Evolutionary conservation across 257 asterid genomes (phyloP).

Genomic region (Nicotiana attenuata): DNA sequence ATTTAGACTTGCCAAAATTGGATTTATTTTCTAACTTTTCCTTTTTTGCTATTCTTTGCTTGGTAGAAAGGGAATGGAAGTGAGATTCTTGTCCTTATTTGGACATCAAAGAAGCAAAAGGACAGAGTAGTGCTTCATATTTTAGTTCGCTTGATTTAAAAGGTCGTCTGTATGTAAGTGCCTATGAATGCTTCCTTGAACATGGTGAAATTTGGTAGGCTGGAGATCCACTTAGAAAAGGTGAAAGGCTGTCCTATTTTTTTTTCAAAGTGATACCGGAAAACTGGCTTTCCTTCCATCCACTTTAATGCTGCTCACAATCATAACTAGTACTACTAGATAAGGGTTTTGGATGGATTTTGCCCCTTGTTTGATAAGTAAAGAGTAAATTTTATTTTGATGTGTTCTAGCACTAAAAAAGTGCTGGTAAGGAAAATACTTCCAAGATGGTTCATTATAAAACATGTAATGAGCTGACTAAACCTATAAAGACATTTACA

Average conservation of each 20-base stretch:
- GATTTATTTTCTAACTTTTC: background rate
- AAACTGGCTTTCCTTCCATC: background rate
- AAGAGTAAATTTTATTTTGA: background rate
- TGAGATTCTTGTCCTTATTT: background rate
- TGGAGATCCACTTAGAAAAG: background rate
- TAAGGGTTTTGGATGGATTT: background rate
- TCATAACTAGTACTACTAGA: background rate
- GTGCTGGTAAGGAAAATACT: background rate
- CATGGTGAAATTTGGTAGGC: background rate
- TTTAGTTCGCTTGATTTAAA: background rate
- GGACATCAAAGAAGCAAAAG: background rate
- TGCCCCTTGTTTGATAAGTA: background rate
- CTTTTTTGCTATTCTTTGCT: background rate
- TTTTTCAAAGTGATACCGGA: background rate
- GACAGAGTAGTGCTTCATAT: background rate
- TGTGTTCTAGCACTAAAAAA: background rate
- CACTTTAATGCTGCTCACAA: background rate
- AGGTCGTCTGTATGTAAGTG: background rate
- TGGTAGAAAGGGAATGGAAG: background rate
- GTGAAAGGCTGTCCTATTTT: background rate
- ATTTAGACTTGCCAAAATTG: background rate
- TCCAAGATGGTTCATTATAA: background rate
- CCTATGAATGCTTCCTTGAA: background rate
- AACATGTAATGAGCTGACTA: background rate
- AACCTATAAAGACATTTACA: background rate